Conservation (phyloP, 495 filamentous ascomycete species). For the Penicillium maclennaniae region DNA sequence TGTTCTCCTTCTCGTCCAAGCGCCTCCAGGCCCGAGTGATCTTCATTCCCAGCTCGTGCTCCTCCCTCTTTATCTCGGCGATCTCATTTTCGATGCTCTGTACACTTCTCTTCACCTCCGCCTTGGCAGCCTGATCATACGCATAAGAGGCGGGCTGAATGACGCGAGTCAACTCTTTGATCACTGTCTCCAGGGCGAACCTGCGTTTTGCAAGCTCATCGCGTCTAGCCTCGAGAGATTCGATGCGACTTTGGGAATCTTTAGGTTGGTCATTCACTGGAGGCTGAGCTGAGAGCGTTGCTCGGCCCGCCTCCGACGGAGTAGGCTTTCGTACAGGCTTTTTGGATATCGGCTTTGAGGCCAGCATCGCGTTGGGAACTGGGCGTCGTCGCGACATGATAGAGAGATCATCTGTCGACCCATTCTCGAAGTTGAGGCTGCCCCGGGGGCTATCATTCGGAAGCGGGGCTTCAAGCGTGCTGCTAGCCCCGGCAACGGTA, state of each 20-base stretch:
- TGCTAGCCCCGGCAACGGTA: conserved; percentile 52
- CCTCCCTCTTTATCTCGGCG: conserved; percentile 72
- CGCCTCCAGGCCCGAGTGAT: conserved; percentile 77
- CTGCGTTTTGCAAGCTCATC: conserved; percentile 62
- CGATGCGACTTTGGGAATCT: conserved; percentile 52
- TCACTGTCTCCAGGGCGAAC: conserved; percentile 65
- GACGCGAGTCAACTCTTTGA: conserved; percentile 65
- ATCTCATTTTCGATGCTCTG: conserved; percentile 67
- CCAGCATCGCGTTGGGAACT: conserved; percentile 37
- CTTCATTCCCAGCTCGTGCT: conserved; percentile 83
- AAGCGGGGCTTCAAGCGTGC: conserved; percentile 21
- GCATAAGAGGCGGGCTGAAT: conserved; percentile 55
- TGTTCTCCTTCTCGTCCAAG: conserved; percentile 65
- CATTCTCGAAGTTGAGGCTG: conserved; percentile 34
- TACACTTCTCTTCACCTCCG: conserved; percentile 69
- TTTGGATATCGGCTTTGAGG: conserved; percentile 43
- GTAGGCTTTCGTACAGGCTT: conserved; percentile 50
- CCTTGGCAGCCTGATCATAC: conserved; percentile 54
- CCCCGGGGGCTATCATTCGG: conserved; percentile 39
- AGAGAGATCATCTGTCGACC: conserved; percentile 32
- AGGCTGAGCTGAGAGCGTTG: conserved; percentile 48
- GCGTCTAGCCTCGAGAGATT: conserved; percentile 62
- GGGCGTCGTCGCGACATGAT: conserved; percentile 50
- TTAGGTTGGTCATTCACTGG: conserved; percentile 57
- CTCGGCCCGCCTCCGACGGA: conserved; percentile 45